Percentiles rank a stretch among this genome's conserved stretches.
Evolutionary conservation across 2,329 filamentous ascomycete species (phyloP).

Genomic region (Dactylellina cionopaga): DNA sequence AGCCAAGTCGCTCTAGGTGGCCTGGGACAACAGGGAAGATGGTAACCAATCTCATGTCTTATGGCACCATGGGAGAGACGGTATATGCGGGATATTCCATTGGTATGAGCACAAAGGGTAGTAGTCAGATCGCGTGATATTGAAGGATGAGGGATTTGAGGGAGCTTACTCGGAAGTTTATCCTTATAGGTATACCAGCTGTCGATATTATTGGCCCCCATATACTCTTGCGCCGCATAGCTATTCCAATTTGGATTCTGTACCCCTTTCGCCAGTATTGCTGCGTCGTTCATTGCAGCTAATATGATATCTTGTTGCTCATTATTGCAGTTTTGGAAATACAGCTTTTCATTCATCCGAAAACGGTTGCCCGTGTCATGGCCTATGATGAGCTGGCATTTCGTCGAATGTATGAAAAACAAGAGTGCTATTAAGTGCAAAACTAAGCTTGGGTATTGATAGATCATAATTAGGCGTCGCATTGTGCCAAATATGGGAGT

Average conservation of each 20-base stretch:
- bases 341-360: neutral
- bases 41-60: no score
- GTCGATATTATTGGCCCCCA: conserved; percentile 8
- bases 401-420: neutral
- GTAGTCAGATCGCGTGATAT: no score
- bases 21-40: no score
- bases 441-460: no score
- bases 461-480: no score
- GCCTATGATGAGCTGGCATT: neutral
- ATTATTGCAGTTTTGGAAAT: neutral
- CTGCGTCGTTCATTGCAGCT: neutral
- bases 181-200: neutral
- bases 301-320: neutral
- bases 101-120: no score
- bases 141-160: no score
- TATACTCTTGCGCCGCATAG: conserved; percentile 11
- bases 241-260: neutral
- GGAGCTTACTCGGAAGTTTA: conserved; percentile 5
- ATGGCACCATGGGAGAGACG: no score
- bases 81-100: no score
- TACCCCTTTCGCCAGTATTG: neutral
- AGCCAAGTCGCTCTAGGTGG: no score
- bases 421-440: no score
- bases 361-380: neutral
- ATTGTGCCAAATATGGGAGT: no score